Conservation (phyloP, 2,329 filamentous ascomycete species). For the Exserohilum turcica region DNA sequence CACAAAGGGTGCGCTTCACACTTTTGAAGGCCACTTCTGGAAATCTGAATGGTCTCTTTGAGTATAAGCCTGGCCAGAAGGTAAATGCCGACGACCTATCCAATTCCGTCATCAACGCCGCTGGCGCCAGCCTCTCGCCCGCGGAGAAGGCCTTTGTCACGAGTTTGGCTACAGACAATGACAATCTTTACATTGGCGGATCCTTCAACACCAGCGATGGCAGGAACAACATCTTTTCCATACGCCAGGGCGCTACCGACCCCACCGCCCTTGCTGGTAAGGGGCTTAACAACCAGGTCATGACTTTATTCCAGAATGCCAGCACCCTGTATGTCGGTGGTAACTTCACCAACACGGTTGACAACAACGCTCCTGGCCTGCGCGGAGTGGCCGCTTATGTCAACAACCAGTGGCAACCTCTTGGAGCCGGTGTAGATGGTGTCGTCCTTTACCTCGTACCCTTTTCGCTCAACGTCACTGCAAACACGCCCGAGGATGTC, state of each 20-base stretch:
- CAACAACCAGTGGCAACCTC: constrained; percentile 72
- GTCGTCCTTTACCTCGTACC: constrained; percentile 75
- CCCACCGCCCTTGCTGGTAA: constrained; percentile 67
- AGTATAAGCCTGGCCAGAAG: constrained; percentile 73
- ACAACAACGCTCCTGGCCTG: constrained; percentile 66
- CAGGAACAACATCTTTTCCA: constrained; percentile 76
- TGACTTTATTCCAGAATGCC: constrained; percentile 69
- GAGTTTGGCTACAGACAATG: constrained; percentile 67
- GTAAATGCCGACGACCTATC: constrained; percentile 69
- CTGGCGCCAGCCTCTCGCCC: constrained; percentile 68
- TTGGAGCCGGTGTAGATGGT: constrained; percentile 87
- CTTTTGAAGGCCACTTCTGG: constrained; percentile 74
- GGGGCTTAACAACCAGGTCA: constrained; percentile 81
- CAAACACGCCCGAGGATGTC: constrained; percentile 69
- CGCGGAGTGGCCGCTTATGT: constrained; percentile 76
- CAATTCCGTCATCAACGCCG: constrained; percentile 74
- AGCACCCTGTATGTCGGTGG: constrained; percentile 75
- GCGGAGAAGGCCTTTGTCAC: constrained; percentile 69
- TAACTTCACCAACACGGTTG: constrained; percentile 75
- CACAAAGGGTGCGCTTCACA: constrained; percentile 81
- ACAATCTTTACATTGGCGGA: constrained; percentile 74
- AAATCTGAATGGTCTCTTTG: constrained; percentile 86
- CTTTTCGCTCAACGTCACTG: constrained; percentile 77
- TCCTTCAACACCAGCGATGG: constrained; percentile 71
- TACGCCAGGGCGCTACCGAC: constrained; percentile 63